Evolutionary conservation across 2,329 filamentous ascomycete species (phyloP).

Genomic region (Incumbomyces lentus): DNA sequence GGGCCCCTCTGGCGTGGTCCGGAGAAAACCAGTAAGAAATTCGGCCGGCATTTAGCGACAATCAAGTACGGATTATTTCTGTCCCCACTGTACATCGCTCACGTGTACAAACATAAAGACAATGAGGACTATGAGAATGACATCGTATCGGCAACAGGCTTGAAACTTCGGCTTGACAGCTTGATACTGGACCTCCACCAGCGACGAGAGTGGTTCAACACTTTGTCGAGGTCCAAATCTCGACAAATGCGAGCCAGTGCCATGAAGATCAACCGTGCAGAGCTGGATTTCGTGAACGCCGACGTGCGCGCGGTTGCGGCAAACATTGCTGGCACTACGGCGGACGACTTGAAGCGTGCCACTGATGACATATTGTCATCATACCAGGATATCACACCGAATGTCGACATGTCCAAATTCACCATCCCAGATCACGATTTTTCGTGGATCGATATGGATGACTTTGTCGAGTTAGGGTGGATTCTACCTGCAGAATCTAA

Average conservation of each 20-base stretch:
- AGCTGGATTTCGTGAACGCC: constrained; percentile 81
- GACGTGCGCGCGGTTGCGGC: constrained; percentile 91
- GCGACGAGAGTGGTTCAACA: constrained; percentile 81
- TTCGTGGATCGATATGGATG: constrained; percentile 98
- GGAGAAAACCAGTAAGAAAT: constrained; percentile 97
- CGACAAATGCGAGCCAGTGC: constrained; percentile 73
- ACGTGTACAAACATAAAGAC: constrained; percentile 98
- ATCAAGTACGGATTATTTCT: constrained; percentile 95
- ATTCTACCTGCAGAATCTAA: constrained; percentile 82
- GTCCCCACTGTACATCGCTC: constrained; percentile 85
- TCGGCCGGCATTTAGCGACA: constrained; percentile 90
- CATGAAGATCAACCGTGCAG: constrained; percentile 91
- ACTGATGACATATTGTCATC: constrained; percentile 52
- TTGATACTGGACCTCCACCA: constrained; percentile 97
- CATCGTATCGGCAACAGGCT: constrained; percentile 80
- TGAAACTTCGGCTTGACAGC: constrained; percentile 91
- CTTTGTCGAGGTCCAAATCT: constrained; percentile 63
- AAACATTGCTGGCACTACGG: constrained; percentile 68
- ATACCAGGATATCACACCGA: constrained; percentile 42
- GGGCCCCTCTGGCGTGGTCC: constrained; percentile 81
- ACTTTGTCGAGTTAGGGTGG: constrained; percentile 97
- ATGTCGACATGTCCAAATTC: constrained; percentile 67
- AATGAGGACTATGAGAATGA: constrained; percentile 71
- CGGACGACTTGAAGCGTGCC: constrained; percentile 60
- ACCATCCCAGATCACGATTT: constrained; percentile 92